Conservation (phyloP, 2,329 filamentous ascomycete species). For the Ophiocordyceps camponoti-rufipedis region DNA sequence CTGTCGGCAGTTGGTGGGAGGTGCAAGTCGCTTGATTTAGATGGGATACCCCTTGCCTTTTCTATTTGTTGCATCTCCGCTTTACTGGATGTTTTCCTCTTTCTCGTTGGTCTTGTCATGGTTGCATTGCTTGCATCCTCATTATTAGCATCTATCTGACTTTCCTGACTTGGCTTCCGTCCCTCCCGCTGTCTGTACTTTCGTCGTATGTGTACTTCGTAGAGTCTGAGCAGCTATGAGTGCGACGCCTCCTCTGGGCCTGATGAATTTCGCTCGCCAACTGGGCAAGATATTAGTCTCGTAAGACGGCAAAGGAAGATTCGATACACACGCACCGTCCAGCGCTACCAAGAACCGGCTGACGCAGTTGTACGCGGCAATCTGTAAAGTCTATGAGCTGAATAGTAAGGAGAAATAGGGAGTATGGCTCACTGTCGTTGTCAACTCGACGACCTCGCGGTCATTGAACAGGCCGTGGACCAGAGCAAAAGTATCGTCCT, state of each 20-base stretch:
- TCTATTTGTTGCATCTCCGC: neutral
- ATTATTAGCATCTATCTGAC: neutral
- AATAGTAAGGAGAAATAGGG: no score
- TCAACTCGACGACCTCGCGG: slow-evolving; percentile 63
- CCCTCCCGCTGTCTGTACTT: neutral
- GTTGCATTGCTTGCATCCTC: neutral
- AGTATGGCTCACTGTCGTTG: slow-evolving; percentile 39
- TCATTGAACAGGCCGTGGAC: slow-evolving; percentile 46
- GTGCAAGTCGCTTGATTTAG: slow-evolving; percentile 14
- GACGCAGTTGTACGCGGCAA: slow-evolving; percentile 69
- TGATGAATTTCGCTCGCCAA: slow-evolving; percentile 37
- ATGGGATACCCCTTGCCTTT: slow-evolving; percentile 20
- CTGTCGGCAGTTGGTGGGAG: neutral
- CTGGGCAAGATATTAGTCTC: slow-evolving; percentile 14
- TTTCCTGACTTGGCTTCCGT: neutral
- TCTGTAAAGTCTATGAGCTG: slow-evolving; percentile 13
- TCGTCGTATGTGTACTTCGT: no score
- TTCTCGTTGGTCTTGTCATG: no score
- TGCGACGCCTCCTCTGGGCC: slow-evolving; percentile 23
- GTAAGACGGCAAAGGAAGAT: neutral
- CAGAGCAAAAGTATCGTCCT: slow-evolving; percentile 46
- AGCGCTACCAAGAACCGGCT: slow-evolving; percentile 69
- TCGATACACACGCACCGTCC: slow-evolving; percentile 35
- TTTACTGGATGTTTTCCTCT: neutral
- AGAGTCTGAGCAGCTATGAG: slow-evolving; percentile 11